Evolutionary conservation across 1,284 basidiomycete genomes (phyloP), one percentile per base, ranked within the genome.

Genomic region (Trichosporon sp.): DNA sequence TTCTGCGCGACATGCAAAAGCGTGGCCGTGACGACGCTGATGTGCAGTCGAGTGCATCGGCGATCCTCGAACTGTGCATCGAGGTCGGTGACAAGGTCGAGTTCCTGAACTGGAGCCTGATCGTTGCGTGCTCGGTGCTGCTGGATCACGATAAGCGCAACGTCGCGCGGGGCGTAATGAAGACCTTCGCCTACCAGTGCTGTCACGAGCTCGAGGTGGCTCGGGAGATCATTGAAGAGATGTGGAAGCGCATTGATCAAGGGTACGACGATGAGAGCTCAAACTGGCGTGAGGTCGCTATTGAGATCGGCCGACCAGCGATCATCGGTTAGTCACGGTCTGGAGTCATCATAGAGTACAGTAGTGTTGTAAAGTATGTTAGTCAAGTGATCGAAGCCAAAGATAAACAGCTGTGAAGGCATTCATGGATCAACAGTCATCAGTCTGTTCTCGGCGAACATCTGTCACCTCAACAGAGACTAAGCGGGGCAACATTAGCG

Each of bases 31-130:
- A 65, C 16, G 71, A 75, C 49, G 62, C 62, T 4, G 68, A 66
- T 25, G 70, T 76, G 3, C 75, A 76, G 60, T 44, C 58, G 25
- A 66, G 67, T 21, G 77, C 73, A 1, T 59, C 61, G 56, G 72
- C 69, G 16, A 70, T 74, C 14, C 62, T 78, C 27, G 70, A 70
- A 33, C 65, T 75, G 1, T 77, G 73, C 27, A 63, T 65, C 21
- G 68, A 71, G 21, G 73, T 70, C 2, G 74, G 75, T 2, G 74
- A 74, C 65, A 78, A 78, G 64, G 68, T 76, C 31, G 77, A 78
- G 68, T 76, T 71, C 56, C 68, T 78, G 59, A 78, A 75, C 68
- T 78, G 75, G 75, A 63, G 69, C 2, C 65, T 77, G 9, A 59
- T 77, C 36, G 70, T 76, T n/a, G 71, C 74, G 1, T 70, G 69